Conservation (phyloP, 345 rosid genomes). For the Citrus mangshanensis region DNA sequence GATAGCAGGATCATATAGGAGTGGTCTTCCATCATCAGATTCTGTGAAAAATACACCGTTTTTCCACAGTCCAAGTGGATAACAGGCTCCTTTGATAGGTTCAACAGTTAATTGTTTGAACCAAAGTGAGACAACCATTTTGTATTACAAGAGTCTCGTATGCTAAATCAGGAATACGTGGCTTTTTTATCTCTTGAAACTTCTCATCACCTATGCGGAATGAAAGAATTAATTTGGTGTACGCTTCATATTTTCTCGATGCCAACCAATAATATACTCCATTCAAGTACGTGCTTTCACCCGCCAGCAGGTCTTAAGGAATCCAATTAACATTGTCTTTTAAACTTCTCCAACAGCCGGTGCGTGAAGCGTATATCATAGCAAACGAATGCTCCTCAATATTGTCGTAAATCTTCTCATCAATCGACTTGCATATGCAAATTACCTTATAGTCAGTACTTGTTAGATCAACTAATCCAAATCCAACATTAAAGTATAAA, state of each 20-base stretch:
- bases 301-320: no score
- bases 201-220: neutral
- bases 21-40: neutral
- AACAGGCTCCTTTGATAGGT: neutral
- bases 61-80: neutral
- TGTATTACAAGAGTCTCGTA: neutral
- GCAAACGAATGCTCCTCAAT: no score
- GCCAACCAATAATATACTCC: neutral
- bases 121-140: neutral
- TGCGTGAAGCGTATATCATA: neutral
- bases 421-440: neutral
- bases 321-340: neutral
- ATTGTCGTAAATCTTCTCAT: no score
- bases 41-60: neutral
- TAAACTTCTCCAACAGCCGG: neutral
- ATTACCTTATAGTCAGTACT: neutral
- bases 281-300: neutral
- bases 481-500: neutral
- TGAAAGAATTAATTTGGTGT: neutral
- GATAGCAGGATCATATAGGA: neutral
- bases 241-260: neutral
- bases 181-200: neutral
- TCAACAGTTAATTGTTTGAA: neutral
- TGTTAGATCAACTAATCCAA: neutral
- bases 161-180: neutral